A percentile compares a stretch with the other conserved stretches of the same genome.
These are phyloP conservation scores for Skeletonema menzelii DNA, from an alignment of 108 stramenopile genomes.

Conservation along the genomic window DNA sequence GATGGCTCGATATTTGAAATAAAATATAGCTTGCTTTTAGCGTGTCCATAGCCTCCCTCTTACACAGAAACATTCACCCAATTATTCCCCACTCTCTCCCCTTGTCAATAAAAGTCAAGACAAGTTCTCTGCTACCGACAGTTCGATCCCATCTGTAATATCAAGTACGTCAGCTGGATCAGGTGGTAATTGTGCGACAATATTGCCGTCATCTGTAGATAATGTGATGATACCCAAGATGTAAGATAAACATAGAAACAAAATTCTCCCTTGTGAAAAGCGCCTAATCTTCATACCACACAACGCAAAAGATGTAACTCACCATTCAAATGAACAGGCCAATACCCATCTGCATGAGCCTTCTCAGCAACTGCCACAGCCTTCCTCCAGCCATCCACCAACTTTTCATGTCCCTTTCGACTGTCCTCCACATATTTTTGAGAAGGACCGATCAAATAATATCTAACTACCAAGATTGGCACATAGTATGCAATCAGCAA, in stretches of 20 bases:
- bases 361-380: conserved; percentile 56
- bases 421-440: conserved; percentile 37
- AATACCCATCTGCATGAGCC: conserved; percentile 49
- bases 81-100: not conserved
- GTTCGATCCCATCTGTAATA: conserved; percentile 40
- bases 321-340: conserved; percentile 59
- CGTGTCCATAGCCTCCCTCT: not conserved
- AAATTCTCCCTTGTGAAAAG: not conserved
- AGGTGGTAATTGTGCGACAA: conserved; percentile 32
- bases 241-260: not conserved
- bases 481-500: conserved; percentile 69
- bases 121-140: conserved; percentile 19
- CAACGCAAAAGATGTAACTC: conserved; percentile 3
- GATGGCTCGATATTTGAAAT: not conserved
- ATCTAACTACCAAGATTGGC: conserved; percentile 40
- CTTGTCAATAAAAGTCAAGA: not conserved
- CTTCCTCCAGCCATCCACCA: conserved; percentile 59
- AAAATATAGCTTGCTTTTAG: not conserved
- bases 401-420: conserved; percentile 42
- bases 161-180: conserved; percentile 24
- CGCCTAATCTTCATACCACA: not conserved
- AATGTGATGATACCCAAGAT: not conserved
- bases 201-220: conserved; percentile 30
- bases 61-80: not conserved
- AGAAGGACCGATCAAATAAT: conserved; percentile 29